phyloP scores from a whole-genome alignment of 1,284 basidiomycete genomes.

The Phlebopus sp. region DNA sequence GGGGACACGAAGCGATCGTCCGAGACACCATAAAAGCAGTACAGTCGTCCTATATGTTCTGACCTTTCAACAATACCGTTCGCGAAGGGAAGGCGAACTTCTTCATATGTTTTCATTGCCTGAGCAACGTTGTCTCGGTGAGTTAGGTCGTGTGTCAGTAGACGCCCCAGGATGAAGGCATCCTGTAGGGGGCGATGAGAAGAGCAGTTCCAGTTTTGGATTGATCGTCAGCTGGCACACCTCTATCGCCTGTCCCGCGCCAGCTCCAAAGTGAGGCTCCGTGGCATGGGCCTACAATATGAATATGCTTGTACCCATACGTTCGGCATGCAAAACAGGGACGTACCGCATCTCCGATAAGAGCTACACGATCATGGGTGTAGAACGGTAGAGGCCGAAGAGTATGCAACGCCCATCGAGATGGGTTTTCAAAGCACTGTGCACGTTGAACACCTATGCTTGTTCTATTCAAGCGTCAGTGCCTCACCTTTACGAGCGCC shows the following conservation, averaged over 20 bases:
- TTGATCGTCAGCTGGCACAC: conserved; percentile 14
- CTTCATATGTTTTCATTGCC: conserved; percentile 31
- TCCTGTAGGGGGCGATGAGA: conserved; percentile 22
- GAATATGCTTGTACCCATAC: neutral
- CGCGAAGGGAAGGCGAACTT: conserved; percentile 30
- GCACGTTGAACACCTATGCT: conserved; percentile 1
- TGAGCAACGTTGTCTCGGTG: conserved; percentile 19
- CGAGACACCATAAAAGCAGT: neutral
- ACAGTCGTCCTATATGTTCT: conserved; percentile 1
- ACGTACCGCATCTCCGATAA: conserved; percentile 37
- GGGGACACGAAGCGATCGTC: neutral
- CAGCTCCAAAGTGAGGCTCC: conserved; percentile 30
- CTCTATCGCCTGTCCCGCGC: conserved; percentile 35
- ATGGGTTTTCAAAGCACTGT: conserved; percentile 19
- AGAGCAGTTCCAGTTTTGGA: neutral
- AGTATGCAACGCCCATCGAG: conserved; percentile 32
- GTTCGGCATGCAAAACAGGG: neutral
- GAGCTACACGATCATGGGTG: conserved; percentile 25
- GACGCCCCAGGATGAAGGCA: conserved; percentile 34
- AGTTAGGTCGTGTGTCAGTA: conserved; percentile 28
- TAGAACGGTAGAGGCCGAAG: conserved; percentile 30
- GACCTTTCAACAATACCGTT: conserved; percentile 11
- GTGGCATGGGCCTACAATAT: conserved; percentile 30
- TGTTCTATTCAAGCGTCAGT: neutral
- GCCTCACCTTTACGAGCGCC: conserved; percentile 38